Evolutionary conservation across 768 basidiomycete species (phyloP).

Genomic region (Pulveroboletus sp.): DNA sequence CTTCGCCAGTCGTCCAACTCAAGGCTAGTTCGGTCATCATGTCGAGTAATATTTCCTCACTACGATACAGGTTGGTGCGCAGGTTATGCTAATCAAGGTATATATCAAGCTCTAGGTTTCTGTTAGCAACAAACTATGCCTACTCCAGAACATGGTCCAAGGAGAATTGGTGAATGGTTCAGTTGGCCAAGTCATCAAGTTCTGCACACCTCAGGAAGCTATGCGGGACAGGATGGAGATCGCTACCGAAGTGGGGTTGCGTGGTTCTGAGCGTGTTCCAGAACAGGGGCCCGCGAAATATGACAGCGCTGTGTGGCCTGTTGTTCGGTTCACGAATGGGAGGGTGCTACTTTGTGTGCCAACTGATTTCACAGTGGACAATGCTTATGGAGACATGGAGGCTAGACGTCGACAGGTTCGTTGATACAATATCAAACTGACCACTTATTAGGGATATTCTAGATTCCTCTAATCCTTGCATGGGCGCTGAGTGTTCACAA

Average conservation of each 20-base stretch:
- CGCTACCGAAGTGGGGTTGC: slow-evolving; percentile 33
- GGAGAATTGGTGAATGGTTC: slow-evolving; percentile 72
- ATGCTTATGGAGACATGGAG: slow-evolving; percentile 55
- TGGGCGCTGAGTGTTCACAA: slow-evolving; percentile 91
- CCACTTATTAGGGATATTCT: slow-evolving; percentile 17
- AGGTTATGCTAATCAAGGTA: slow-evolving; percentile 83
- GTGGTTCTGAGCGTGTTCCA: slow-evolving; percentile 28
- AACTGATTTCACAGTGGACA: slow-evolving; percentile 61
- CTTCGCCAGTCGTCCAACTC: slow-evolving; percentile 41
- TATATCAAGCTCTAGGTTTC: neutral
- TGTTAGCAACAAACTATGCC: neutral
- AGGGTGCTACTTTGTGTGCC: slow-evolving; percentile 48
- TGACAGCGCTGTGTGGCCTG: slow-evolving; percentile 48
- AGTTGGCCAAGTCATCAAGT: slow-evolving; percentile 52
- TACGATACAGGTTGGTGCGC: slow-evolving; percentile 62
- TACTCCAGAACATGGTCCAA: slow-evolving; percentile 62
- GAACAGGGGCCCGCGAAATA: slow-evolving; percentile 11
- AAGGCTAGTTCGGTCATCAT: slow-evolving; percentile 38
- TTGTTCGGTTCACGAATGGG: slow-evolving; percentile 57
- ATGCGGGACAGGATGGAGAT: slow-evolving; percentile 35
- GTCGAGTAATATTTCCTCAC: slow-evolving; percentile 2
- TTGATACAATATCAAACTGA: neutral
- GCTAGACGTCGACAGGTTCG: slow-evolving; percentile 58
- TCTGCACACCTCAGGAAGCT: slow-evolving; percentile 45
- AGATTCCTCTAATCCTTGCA: slow-evolving; percentile 67